Conservation (phyloP, 2,329 filamentous ascomycete genomes). For the Ascomycota sp. region DNA sequence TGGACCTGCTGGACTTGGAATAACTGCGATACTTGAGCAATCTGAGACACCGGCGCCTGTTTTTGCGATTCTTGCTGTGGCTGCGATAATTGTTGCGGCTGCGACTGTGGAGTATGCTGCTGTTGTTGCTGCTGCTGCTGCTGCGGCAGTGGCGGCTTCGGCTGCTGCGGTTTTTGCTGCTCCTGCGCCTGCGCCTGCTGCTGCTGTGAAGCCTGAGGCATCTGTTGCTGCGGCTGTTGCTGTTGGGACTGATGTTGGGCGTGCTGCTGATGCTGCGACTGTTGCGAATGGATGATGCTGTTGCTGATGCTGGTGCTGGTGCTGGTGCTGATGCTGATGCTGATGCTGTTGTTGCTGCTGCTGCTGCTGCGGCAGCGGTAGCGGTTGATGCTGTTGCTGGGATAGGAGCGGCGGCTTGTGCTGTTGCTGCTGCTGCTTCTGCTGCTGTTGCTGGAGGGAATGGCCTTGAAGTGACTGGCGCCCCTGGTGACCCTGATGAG, state of each 20-base stretch:
- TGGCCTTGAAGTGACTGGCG: conserved; percentile 6
- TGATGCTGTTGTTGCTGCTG: conserved; percentile 7
- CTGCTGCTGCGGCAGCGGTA: conserved; percentile 6
- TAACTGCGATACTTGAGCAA: conserved; percentile 6
- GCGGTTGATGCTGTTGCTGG: conserved; percentile 5
- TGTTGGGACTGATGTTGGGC: conserved; percentile 5
- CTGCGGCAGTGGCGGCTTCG: conserved; percentile 8
- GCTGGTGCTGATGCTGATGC: too few relatives aligned
- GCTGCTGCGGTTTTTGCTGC: conserved; percentile 8
- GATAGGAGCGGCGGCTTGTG: conserved; percentile 8
- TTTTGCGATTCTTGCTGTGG: conserved; percentile 3
- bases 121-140: conserved; percentile 10
- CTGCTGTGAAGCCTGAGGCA: conserved; percentile 7
- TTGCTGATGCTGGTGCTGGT: conserved; percentile 11
- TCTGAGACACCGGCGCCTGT: too few relatives aligned
- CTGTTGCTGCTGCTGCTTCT: conserved; percentile 9
- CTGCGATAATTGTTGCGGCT: conserved; percentile 7
- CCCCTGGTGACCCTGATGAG: conserved; percentile 5
- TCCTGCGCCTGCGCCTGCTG: conserved; percentile 6
- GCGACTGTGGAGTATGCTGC: conserved; percentile 5
- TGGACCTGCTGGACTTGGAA: conserved; percentile 14
- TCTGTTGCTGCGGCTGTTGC: conserved; percentile 5
- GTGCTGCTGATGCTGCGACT: conserved; percentile 7
- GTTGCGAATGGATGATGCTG: conserved; percentile 5
- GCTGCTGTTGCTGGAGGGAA: conserved; percentile 10